Conservation (phyloP, 139 green algal species). For the Picochlorum costavermella region DNA sequence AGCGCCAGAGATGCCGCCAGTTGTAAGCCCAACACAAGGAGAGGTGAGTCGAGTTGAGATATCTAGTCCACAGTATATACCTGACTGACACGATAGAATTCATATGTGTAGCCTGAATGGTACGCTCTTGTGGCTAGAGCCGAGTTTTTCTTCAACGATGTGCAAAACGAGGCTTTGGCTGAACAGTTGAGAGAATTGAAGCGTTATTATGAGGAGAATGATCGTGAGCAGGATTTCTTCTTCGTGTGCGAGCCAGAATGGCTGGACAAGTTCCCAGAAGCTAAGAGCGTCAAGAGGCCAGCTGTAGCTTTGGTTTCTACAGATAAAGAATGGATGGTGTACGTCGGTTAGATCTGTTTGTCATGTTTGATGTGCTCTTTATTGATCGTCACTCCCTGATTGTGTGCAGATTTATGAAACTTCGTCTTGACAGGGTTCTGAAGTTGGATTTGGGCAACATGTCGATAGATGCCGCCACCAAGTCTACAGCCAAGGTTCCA, state of each 20-base stretch:
- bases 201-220: slow-evolving; percentile 45
- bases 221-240: slow-evolving; percentile 51
- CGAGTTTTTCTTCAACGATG: slow-evolving; percentile 82
- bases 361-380: neutral
- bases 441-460: slow-evolving; percentile 55
- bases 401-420: slow-evolving; percentile 81
- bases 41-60: neutral
- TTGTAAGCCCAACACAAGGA: neutral
- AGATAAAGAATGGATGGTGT: slow-evolving; percentile 82
- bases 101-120: slow-evolving; percentile 42
- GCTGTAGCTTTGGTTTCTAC: slow-evolving; percentile 76
- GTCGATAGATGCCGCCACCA: slow-evolving; percentile 42
- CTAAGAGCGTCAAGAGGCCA: slow-evolving; percentile 65
- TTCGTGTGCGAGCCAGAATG: slow-evolving; percentile 72
- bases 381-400: neutral
- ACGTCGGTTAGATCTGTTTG: slow-evolving; percentile 21
- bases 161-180: slow-evolving; percentile 81
- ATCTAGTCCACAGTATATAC: no score
- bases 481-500: slow-evolving; percentile 44
- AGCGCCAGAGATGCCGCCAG: neutral
- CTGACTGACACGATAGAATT: neutral
- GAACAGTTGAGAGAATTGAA: slow-evolving; percentile 81
- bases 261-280: slow-evolving; percentile 73
- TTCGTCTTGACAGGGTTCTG: slow-evolving; percentile 81
- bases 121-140: slow-evolving; percentile 65